Percentiles rank a stretch among this genome's conserved stretches.
Conservation (phyloP, 1,284 basidiomycete genomes). For the Ganoderma boninense region DNA sequence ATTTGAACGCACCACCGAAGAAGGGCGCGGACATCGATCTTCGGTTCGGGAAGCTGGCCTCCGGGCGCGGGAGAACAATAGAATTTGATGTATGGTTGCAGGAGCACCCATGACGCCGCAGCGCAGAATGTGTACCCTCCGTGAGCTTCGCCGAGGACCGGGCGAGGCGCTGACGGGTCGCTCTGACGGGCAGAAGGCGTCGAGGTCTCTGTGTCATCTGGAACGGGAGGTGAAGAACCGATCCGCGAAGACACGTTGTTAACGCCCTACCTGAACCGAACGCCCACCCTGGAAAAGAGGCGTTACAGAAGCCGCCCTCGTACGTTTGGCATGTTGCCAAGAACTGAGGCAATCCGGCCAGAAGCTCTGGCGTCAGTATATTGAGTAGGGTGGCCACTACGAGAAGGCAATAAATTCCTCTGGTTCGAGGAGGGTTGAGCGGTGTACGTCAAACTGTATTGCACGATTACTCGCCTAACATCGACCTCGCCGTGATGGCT, state of each 20-base stretch:
- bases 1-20: conserved; percentile 88
- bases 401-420: conserved; percentile 82
- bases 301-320: conserved; percentile 94
- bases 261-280: conserved; percentile 32
- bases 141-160: conserved; percentile 91
- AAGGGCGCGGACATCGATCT: conserved; percentile 69
- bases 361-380: conserved; percentile 88
- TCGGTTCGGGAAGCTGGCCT: conserved; percentile 36
- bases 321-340: conserved; percentile 93
- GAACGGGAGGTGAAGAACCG: not conserved
- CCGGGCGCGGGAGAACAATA: conserved; percentile 18
- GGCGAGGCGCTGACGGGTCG: conserved; percentile 55
- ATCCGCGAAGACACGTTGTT: not conserved
- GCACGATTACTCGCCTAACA: conserved; percentile 68
- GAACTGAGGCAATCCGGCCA: conserved; percentile 71
- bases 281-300: conserved; percentile 69
- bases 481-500: conserved; percentile 92
- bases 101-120: conserved; percentile 84
- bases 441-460: not conserved
- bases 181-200: not conserved
- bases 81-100: conserved; percentile 61
- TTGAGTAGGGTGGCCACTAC: conserved; percentile 78
- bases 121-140: conserved; percentile 98
- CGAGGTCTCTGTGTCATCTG: conserved; percentile 12
- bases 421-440: conserved; percentile 33